Evolutionary conservation across 495 filamentous ascomycete genomes (phyloP).

Genomic region (Diplogelasinospora grovesii): DNA sequence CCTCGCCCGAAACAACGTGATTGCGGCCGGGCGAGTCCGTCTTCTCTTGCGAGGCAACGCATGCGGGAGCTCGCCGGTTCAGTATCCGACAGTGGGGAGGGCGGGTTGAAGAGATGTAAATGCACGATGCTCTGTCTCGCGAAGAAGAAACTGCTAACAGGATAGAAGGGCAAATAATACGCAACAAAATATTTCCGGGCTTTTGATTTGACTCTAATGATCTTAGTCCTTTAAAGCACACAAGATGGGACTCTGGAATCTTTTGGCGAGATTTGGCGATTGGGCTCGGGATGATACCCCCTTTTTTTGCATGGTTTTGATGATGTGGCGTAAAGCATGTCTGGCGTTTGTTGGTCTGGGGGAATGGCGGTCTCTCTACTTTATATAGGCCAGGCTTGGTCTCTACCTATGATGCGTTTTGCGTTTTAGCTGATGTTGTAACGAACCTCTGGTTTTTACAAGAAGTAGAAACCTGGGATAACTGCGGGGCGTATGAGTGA

Average conservation of each 20-base stretch:
- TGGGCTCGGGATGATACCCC: constrained; percentile 11
- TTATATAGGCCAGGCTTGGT: too few relatives aligned
- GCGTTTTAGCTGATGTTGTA: too few relatives aligned
- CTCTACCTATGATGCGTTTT: too few relatives aligned
- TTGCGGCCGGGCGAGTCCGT: neutral
- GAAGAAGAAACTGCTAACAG: neutral
- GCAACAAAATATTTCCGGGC: constrained; percentile 21
- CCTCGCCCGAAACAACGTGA: constrained; percentile 1
- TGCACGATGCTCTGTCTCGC: neutral
- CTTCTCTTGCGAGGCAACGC: constrained; percentile 14
- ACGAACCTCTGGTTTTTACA: too few relatives aligned
- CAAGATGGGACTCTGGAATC: too few relatives aligned
- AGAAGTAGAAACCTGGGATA: too few relatives aligned
- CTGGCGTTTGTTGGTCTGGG: too few relatives aligned
- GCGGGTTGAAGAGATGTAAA: constrained; percentile 16
- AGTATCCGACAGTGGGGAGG: constrained; percentile 14
- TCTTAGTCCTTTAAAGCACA: too few relatives aligned
- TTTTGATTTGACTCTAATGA: constrained; percentile 12
- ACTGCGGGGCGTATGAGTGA: too few relatives aligned
- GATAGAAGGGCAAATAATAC: constrained; percentile 16
- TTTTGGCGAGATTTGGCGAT: neutral
- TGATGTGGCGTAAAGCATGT: too few relatives aligned
- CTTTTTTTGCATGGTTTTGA: too few relatives aligned
- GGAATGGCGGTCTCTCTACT: too few relatives aligned
- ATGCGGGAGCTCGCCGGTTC: constrained; percentile 28